Evolutionary conservation across 2,329 filamentous ascomycete species (phyloP), one percentile per base, ranked within the genome.

Genomic region (Scolecobasidium constrictum): DNA sequence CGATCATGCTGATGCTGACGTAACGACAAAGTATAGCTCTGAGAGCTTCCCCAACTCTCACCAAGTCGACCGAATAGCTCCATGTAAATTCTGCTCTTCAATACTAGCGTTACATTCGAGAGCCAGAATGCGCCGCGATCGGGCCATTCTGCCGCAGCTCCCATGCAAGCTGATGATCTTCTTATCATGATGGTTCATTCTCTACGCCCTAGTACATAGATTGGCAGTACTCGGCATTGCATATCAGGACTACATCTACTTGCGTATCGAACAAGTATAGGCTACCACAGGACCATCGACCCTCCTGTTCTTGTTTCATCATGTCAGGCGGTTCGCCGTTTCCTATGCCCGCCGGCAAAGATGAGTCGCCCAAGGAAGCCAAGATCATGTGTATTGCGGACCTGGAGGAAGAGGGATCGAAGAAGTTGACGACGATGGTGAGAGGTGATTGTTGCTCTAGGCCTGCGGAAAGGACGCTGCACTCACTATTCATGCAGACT

Each of bases 381-480:
- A 41, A 34, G 16, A 41, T 34, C 38, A 17, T 41, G 31, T 19
- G 20, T 17, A 6, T 41, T 16, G 38, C 38, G 15, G 38, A 41
- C 31, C 19, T 41, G 11, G 38, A 41, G 38, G 9, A 13, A n/a
- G 38, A 41, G 23, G 38, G 28, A 11, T 41, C 38, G 23, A 41
- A 41, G 16, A 41, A 41, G 31, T 15, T 34, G 18, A 6, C 38
- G 9, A 41, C 3, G 13, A 17, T 41, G 17, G 28, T 16, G 21
- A 18, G 38, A 41, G 38, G 28, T 34, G 17, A 19, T 18, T 31
- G 28, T 21, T 16, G 38, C 4, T 22, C 4, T 3, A 31, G 18
- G 12, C 4, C 15, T 18, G 20, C 7, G n/a, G 26, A 12, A 28
- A n/a, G 11, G 11, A 26, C 2, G 17, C 16, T 15, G 9, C 16